phyloP scores from a whole-genome alignment of 2,329 filamentous ascomycete genomes.

The Penicillium thymicola region DNA sequence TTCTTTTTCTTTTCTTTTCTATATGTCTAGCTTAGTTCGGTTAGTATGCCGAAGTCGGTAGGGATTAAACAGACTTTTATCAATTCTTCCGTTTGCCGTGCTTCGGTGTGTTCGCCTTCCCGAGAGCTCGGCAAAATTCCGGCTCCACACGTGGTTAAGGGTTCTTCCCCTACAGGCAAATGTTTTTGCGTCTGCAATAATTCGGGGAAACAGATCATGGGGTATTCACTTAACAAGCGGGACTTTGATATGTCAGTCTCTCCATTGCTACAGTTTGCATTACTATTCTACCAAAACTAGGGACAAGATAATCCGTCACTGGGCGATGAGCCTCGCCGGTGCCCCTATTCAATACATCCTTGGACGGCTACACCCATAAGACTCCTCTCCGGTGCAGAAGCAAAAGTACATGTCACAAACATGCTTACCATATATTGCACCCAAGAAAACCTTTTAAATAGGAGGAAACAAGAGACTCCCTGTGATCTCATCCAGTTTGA shows the following conservation, averaged over 20 bases:
- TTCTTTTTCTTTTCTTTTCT: not conserved
- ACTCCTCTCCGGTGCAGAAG: not conserved
- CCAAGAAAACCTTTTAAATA: not conserved
- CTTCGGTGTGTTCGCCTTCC: not conserved
- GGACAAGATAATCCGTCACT: conserved; percentile 7
- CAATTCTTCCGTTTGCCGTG: not conserved
- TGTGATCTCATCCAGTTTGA: conserved; percentile 5
- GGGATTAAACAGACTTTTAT: conserved; percentile 1
- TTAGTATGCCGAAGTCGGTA: not conserved
- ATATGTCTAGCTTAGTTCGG: not conserved
- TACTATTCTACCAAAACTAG: conserved; percentile 9
- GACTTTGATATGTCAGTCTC: conserved; percentile 9
- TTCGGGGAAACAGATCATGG: not conserved
- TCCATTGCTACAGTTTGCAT: conserved; percentile 5
- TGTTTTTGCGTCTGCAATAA: not conserved
- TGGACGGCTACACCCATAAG: conserved; percentile 13
- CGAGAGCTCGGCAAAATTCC: not conserved
- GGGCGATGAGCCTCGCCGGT: conserved; percentile 11
- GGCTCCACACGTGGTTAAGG: conserved; percentile 17
- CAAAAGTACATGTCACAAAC: not conserved
- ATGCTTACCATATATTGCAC: not conserved
- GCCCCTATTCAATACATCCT: not conserved
- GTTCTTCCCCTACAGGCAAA: conserved; percentile 16
- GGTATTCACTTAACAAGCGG: conserved; percentile 9
- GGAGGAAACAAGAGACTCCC: not conserved